Base-by-base conservation (phyloP, 2,329 filamentous ascomycete genomes). In the Alternaria sp. region DNA sequence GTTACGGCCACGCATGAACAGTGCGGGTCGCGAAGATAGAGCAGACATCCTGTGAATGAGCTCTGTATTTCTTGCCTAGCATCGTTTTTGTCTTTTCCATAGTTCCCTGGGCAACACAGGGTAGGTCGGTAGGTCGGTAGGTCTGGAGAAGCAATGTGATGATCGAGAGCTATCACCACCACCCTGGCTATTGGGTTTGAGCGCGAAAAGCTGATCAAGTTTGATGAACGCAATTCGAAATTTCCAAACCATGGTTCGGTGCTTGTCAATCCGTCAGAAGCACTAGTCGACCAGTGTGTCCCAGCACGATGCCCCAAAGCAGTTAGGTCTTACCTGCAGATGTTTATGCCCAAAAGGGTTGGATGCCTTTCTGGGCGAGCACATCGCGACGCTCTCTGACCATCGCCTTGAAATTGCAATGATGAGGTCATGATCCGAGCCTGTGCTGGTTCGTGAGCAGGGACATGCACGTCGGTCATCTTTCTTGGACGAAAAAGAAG, bases 211-310 rank as follows among this genome's bases (percentile, higher is more conserved):
- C 13, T 36, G 29, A 48, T 23, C 21, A 34, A 24, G 13, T 36
- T 34, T 7, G 44, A 48, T 34, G 31, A 48, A 33, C 31, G 29
- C 14, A 24, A 26, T 34, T 36, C 31, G 29, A 48, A 34, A 46
- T 46, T 51, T 52, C 14, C 40, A 26, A 26, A 56, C 49, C 39
- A 40, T 52, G 21, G 54, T 44, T 56, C 54, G 33, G 54, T 42
- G 26, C 54, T 52, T 45, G 48, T 39, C 40, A 53, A 33, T 48
- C 52, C 40, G 48, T 39, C 40, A 53, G 8, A 31, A 7, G 33
- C 49, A 41, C 17, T 51, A 51, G 49, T 28, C 36, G 36, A 29
- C 49, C 49, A 39, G 36, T 23, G 36, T 23, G 36, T 36, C 49
- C 49, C 41, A 51, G 5, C 1, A 23, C 26, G 4, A 7, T 8